A percentile compares a stretch with the other conserved stretches of the same genome.
These are phyloP conservation scores for Saccharomycopsis phalli DNA, from an alignment of 1,139 yeast genomes.

Conservation along the genomic window DNA sequence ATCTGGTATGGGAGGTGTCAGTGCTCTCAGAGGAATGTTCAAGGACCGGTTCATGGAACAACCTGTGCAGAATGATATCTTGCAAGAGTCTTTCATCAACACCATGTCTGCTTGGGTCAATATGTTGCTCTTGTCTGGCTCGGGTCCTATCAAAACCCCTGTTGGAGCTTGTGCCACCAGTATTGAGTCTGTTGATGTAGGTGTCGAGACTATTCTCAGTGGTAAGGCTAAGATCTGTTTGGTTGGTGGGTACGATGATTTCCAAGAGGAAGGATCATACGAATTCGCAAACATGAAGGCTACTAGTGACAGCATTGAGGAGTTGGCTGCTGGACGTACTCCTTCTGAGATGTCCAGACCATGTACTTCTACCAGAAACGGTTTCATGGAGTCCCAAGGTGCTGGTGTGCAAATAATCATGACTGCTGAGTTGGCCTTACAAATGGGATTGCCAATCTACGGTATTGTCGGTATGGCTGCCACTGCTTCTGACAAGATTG, in stretches of 20 bases:
- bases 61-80: slow-evolving; percentile 93
- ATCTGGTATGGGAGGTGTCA: slow-evolving; percentile 99
- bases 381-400: slow-evolving; percentile 99
- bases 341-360: slow-evolving; percentile 99
- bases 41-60: slow-evolving; percentile 84
- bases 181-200: slow-evolving; percentile 91
- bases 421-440: slow-evolving; percentile 88
- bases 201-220: slow-evolving; percentile 83
- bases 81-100: slow-evolving; percentile 96
- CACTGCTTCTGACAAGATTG: slow-evolving; percentile 97
- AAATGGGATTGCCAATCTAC: slow-evolving; percentile 98
- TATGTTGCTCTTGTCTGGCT: slow-evolving; percentile 92
- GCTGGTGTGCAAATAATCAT: slow-evolving; percentile 95
- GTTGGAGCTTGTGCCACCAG: slow-evolving; percentile 99
- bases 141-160: slow-evolving; percentile 98
- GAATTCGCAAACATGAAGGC: slow-evolving; percentile 99
- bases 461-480: slow-evolving; percentile 92
- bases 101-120: slow-evolving; percentile 99
- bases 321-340: slow-evolving; percentile 91
- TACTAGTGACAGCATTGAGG: slow-evolving; percentile 81
- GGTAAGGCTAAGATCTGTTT: slow-evolving; percentile 94
- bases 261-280: slow-evolving; percentile 97
- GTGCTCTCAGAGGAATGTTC: slow-evolving; percentile 96
- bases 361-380: slow-evolving; percentile 88
- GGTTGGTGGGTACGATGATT: slow-evolving; percentile 98